Evolutionary conservation across 2,329 filamentous ascomycete genomes (phyloP), one percentile per base, ranked within the genome.

Genomic region (Exophiala lecanii-corni): DNA sequence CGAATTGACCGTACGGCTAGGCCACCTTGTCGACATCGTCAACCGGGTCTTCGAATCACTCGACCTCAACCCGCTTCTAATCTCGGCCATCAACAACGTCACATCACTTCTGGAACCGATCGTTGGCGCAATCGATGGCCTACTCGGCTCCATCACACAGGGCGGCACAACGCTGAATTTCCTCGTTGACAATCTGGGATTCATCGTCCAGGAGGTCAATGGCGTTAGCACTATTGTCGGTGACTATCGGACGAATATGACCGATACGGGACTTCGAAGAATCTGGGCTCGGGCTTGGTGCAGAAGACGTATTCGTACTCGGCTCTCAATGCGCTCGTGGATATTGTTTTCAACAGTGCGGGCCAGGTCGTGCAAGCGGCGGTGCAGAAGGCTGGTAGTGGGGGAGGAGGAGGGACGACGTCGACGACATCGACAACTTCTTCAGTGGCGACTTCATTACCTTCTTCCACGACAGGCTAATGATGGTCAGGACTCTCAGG

Each of bases 31-130:
- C 20, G 68, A 75, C 42, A 79, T 81, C 37, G 77, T 82, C 39
- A 77, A 79, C 59, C 70, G 77, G 18, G 78, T 78, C 2, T 74
- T 81, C 41, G 63, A 73, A 19, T 75, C 74, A 2, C 63, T 81
- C 19, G 77, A 81, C 52, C 65, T 81, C 13, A 81, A 81, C 57
- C 78, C 78, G 2, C 64, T 79, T n/a, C 67, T 81, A 21, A 72
- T 81, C 53, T 72, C 71, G 45, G 58, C 76, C 9, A 62, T 79
- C 41, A 73, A 76, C 58, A 71, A 74, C 38, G 74, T 73, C 2
- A 74, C 70, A 0, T 67, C 70, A 35, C 57, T 79, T 9, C 68
- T 78, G 3, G 72, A 72, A 32, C 63, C 67, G 4, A 74, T 79
- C 5, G 67, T 80, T 9, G 76, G 75, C 17, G 75, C 68, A 0